Evolutionary conservation across 2,329 filamentous ascomycete genomes (phyloP), one percentile per base, ranked within the genome.

Genomic region (Teratosphaeria nubilosa): DNA sequence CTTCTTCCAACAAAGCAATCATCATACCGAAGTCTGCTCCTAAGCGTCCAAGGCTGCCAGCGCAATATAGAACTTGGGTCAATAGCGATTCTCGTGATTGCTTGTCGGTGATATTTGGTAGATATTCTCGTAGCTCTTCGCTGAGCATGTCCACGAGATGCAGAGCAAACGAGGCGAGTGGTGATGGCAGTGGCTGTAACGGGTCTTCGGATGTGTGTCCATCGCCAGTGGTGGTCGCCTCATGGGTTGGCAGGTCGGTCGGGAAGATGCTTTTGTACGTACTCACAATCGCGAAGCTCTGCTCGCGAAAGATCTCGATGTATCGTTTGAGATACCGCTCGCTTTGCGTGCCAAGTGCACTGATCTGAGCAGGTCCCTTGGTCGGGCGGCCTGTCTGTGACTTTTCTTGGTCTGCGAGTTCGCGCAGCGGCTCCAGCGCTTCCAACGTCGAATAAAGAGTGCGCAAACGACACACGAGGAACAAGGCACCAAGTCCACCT

Each of bases 221-320:
- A 9, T 20, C 32, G 20, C 6, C 11, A 11, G 24, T 22, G 27
- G 51, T 25, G 50, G 58, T 55, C 16, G 68, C 64, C 3, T 68
- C 71, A 4, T 74, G 72, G 0, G 69, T 67, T 7, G 77, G 76
- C 3, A 79, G 63, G 4, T 84, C 80, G 2, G 82, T 78, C 0
- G 87, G 85, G 68, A 95, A 95, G 57, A 97, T 90, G 67, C 87
- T 94, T 67, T 86, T 89, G 73, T 95, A 96, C 81, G 97, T 90
- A 59, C 90, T 95, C 30, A 97, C 85, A 60, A 97, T 95, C 51
- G 87, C 88, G 72, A 99, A 99, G 70, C 90, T 96, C 73, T 99
- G 94, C 74, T 99, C 94, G 56, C 94, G 87, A 72, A 97, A 97
- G 30, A 99, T 91, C 71, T 99, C 94, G 66, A 99, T 89, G 73